Conservation (phyloP, 306 rosid genomes). For the Pterocarpus santalinus region DNA sequence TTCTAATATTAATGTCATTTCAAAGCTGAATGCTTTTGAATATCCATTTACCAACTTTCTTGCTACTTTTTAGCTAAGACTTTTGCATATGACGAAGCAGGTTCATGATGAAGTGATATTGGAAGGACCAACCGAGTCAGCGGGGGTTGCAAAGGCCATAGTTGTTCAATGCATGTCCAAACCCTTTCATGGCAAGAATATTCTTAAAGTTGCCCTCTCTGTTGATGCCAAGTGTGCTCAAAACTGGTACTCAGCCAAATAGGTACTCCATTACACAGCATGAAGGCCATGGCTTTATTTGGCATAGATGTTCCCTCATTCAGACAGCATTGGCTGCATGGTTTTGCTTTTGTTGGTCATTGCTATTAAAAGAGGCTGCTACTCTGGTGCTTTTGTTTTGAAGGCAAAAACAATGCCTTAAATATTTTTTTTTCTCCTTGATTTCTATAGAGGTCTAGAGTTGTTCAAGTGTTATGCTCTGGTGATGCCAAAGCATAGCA, state of each 20-base stretch:
- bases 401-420: slow-evolving; percentile 23
- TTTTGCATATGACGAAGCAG: slow-evolving; percentile 54
- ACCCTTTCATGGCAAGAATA: slow-evolving; percentile 74
- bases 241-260: slow-evolving; percentile 86
- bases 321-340: slow-evolving; percentile 10
- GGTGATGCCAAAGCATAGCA: slow-evolving; percentile 41
- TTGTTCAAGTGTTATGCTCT: slow-evolving; percentile 38
- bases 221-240: slow-evolving; percentile 90
- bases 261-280: slow-evolving; percentile 35
- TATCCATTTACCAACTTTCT: slow-evolving; percentile 1
- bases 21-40: slow-evolving; percentile 1
- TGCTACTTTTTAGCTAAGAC: neutral
- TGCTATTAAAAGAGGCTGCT: slow-evolving; percentile 37
- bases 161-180: slow-evolving; percentile 89
- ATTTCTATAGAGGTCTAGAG: slow-evolving; percentile 46
- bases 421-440: neutral
- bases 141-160: slow-evolving; percentile 78
- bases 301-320: slow-evolving; percentile 3
- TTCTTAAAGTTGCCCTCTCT: slow-evolving; percentile 82
- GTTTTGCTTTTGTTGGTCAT: slow-evolving; percentile 1
- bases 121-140: slow-evolving; percentile 66
- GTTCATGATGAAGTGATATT: slow-evolving; percentile 13
- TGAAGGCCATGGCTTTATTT: slow-evolving; percentile 14
- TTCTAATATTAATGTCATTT: neutral
- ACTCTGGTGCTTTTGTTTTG: slow-evolving; percentile 21